Percentiles rank a stretch among this genome's conserved stretches.
Evolutionary conservation across 495 filamentous ascomycete genomes (phyloP).

Genomic region (Penicillium canescens): DNA sequence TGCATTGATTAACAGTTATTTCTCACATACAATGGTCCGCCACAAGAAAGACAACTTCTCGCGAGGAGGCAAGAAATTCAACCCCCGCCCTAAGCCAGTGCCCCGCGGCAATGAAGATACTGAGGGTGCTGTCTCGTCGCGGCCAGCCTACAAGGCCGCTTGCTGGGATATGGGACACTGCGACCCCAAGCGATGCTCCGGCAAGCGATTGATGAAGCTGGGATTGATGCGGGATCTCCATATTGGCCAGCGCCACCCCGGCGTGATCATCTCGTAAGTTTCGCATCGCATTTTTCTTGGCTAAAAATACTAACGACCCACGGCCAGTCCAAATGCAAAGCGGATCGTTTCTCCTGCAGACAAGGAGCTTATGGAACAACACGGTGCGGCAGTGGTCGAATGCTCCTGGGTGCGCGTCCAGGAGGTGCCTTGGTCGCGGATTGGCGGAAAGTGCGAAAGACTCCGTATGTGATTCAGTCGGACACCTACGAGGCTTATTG

Average conservation of each 20-base stretch:
- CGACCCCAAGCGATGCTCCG: conserved; percentile 95
- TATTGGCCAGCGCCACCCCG: conserved; percentile 85
- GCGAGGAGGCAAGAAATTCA: conserved; percentile 65
- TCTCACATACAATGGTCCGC: conserved; percentile 65
- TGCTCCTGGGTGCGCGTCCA: conserved; percentile 92
- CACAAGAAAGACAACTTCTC: conserved; percentile 91
- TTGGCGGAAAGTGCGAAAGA: conserved; percentile 93
- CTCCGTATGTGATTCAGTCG: conserved; percentile 49
- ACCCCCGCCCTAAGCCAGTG: conserved; percentile 46
- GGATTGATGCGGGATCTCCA: conserved; percentile 92
- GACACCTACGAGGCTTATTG: neutral
- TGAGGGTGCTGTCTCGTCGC: conserved; percentile 32
- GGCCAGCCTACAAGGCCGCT: conserved; percentile 81
- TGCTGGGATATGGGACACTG: conserved; percentile 98
- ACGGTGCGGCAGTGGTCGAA: conserved; percentile 94
- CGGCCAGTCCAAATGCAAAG: conserved; percentile 80
- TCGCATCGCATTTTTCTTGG: conserved; percentile 6
- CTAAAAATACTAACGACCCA: conserved; percentile 11
- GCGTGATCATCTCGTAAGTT: conserved; percentile 81
- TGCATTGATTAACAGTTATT: neutral
- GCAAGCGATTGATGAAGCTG: conserved; percentile 87
- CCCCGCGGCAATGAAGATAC: conserved; percentile 42
- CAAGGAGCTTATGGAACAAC: conserved; percentile 74
- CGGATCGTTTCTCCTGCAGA: conserved; percentile 79
- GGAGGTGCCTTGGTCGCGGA: conserved; percentile 87